Conservation (phyloP, 768 basidiomycete genomes). For the Macrolepiota dolichaula region DNA sequence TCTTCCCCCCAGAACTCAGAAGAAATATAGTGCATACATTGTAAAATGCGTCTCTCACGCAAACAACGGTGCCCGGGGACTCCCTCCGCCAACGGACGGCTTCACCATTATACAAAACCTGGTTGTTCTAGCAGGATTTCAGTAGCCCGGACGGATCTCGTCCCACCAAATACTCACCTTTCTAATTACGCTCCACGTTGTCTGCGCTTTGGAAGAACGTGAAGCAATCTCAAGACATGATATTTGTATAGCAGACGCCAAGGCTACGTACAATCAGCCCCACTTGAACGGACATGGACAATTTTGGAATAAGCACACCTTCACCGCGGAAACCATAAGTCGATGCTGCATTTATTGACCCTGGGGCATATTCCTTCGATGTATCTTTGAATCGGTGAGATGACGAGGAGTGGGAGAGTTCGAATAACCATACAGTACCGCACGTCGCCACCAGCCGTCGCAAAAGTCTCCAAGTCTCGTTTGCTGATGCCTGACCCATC, state of each 20-base stretch:
- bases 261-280: conserved; percentile 43
- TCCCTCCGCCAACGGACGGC: conserved; percentile 76
- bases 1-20: not conserved
- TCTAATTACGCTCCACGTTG: conserved; percentile 74
- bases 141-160: not conserved
- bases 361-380: conserved; percentile 62
- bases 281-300: not conserved
- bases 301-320: conserved; percentile 43
- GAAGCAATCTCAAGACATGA: conserved; percentile 81
- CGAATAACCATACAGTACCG: conserved; percentile 64
- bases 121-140: conserved; percentile 48
- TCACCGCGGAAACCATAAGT: conserved; percentile 94
- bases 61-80: conserved; percentile 74
- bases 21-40: conserved; percentile 48
- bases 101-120: conserved; percentile 65
- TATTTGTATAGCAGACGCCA: conserved; percentile 81
- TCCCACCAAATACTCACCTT: conserved; percentile 46
- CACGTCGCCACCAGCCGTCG: conserved; percentile 44
- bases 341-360: conserved; percentile 45
- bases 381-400: conserved; percentile 43
- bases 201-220: conserved; percentile 55
- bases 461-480: conserved; percentile 54
- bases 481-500: conserved; percentile 76
- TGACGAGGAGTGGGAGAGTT: not conserved
- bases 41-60: conserved; percentile 86